Base-by-base conservation (phyloP, 108 stramenopile species). In the Chaetoceros tenuissimus region DNA sequence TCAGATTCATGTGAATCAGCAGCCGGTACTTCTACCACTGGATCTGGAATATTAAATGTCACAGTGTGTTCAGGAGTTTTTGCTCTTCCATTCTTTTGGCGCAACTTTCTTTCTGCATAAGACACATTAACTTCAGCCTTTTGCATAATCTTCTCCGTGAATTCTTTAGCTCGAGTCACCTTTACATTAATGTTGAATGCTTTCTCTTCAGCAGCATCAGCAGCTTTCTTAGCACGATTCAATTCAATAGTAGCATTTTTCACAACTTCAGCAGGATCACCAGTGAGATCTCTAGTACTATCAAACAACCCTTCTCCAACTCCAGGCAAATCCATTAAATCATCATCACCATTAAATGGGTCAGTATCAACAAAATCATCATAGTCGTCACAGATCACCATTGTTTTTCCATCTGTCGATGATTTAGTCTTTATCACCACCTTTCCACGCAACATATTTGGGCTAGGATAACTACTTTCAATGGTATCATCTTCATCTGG, bases 341-440 rank as follows among this genome's bases (percentile, higher is more conserved):
- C 74, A 43, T 49, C 34, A 64, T 45, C 31, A 22, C 31, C 52
- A 60, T 69, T 22, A 48, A 48, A 59, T 20, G 53, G 17, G 27
- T 25, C 25, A 3, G 27, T 44, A 57, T 80, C 68, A 63, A 72
- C 83, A 62, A 85, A 80, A 31, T 82, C 78, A 57, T 89, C 91
- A 50, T 67, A 87, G 67, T 89, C 91, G 46, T 93, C 85, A 66
- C 84, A 82, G 23, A 82, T 49, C 16, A 81, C 81, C 25, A 58
- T 71, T 19, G 71, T 59, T 24, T 68, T 68, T 21, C 63, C 68
- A 18, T 40, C 53, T 30, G 55, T 60, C 3, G 79, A 77, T 25
- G 77, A 77, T 69, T 85, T 89, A 31, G 81, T 80, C 60, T 92
- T 80, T 19, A 90, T 72, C 24, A 92, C 24, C 19, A 87, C 85